Conservation (phyloP, 768 basidiomycete species). For the Candolleomyces eurysporus region DNA sequence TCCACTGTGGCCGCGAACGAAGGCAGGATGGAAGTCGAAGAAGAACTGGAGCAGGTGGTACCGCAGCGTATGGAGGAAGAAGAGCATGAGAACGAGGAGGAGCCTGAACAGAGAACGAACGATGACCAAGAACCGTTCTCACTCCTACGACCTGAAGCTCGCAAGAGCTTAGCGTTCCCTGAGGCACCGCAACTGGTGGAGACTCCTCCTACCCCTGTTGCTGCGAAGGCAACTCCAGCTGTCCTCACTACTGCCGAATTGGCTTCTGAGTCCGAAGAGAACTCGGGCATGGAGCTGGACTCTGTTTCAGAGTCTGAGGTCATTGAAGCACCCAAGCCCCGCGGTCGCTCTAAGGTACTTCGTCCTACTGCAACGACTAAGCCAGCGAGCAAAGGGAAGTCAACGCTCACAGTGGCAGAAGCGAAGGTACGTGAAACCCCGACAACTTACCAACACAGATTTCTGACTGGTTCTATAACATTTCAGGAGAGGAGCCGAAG, state of each 20-base stretch:
- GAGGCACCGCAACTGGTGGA: conserved; percentile 3
- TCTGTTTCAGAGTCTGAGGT: neutral
- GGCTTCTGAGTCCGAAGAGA: conserved; percentile 1
- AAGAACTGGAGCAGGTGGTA: neutral
- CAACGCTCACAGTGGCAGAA: neutral
- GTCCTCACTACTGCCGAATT: neutral
- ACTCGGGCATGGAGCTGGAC: neutral
- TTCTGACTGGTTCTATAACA: neutral
- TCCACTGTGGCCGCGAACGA: neutral
- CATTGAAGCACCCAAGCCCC: neutral
- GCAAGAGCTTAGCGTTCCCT: conserved; percentile 5
- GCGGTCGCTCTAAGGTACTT: neutral
- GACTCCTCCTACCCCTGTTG: neutral
- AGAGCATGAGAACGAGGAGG: neutral
- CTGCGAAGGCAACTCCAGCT: neutral
- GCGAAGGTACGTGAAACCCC: neutral
- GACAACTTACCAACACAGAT: neutral
- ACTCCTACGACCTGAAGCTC: conserved; percentile 7
- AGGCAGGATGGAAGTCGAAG: neutral
- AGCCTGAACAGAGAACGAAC: neutral
- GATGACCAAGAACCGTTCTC: neutral
- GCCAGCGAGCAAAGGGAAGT: neutral
- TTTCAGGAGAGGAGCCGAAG: conserved; percentile 3
- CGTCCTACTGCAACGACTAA: neutral
- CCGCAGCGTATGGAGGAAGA: neutral